Percentiles rank a stretch among this genome's conserved stretches.
Conservation (phyloP, 1,284 basidiomycete species). For the Trichosporon faecale region DNA sequence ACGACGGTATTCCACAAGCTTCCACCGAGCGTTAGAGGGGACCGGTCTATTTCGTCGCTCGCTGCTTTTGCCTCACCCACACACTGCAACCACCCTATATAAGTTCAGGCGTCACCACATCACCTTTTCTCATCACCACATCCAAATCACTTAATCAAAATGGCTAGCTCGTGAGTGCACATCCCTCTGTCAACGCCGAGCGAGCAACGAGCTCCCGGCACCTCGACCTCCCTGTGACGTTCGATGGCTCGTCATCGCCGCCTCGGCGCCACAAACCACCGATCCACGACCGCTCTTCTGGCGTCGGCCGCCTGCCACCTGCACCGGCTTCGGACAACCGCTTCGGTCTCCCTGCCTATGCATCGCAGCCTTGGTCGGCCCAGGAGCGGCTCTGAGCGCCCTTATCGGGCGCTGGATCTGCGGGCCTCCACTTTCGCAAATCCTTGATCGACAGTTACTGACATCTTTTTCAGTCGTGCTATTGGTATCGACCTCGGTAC, state of each 20-base stretch:
- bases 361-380: neutral
- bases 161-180: neutral
- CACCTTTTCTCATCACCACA: neutral
- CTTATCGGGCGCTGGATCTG: neutral
- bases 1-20: constrained; percentile 11
- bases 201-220: too few species aligned
- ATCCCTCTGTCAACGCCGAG: neutral
- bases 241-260: neutral
- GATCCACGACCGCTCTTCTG: neutral
- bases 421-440: neutral
- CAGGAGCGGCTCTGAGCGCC: neutral
- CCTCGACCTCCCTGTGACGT: too few species aligned
- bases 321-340: neutral
- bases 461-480: neutral
- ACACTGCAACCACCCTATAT: constrained; percentile 2
- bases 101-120: neutral
- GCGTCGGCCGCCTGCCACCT: neutral
- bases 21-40: constrained; percentile 5
- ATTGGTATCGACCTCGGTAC: constrained; percentile 58
- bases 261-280: neutral
- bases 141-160: neutral
- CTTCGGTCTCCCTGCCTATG: neutral
- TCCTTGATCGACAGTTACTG: neutral
- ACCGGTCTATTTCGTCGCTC: neutral
- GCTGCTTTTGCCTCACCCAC: neutral